Conservation (phyloP, 129 eudicot species). For the Apium graveolens region DNA sequence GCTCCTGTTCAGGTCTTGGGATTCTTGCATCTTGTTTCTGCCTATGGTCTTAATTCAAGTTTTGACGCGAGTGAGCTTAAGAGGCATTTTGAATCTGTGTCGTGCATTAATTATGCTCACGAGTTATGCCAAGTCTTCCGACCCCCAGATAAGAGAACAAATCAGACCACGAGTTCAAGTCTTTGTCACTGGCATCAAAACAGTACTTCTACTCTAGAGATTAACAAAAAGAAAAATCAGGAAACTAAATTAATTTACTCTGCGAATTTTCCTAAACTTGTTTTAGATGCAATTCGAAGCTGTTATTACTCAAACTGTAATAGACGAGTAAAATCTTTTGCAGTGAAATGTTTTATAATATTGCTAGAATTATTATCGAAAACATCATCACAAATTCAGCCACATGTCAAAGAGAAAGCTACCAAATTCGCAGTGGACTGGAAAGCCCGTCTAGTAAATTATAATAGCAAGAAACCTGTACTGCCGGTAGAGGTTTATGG, state of each 20-base stretch:
- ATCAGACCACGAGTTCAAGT: background rate
- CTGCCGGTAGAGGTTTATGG: background rate
- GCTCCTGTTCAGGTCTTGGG: conserved; percentile 8
- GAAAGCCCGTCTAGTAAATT: background rate
- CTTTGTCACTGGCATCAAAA: background rate
- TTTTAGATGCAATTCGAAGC: conserved; percentile 15
- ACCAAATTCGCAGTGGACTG: conserved; percentile 13
- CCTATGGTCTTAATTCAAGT: background rate
- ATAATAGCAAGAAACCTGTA: background rate
- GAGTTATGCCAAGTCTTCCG: background rate
- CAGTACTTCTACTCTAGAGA: background rate
- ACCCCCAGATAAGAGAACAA: background rate
- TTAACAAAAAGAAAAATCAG: background rate
- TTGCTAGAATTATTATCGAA: conserved; percentile 1
- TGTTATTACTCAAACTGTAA: background rate
- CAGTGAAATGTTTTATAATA: background rate
- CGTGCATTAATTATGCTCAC: background rate
- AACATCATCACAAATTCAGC: background rate
- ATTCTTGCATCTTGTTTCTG: conserved; percentile 13
- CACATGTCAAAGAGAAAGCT: conserved; percentile 8
- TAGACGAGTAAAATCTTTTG: background rate
- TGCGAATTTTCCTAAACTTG: conserved; percentile 20
- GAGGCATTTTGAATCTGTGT: background rate
- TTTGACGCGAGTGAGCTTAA: conserved; percentile 1
- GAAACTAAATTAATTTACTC: background rate